phyloP scores from a whole-genome alignment of 768 basidiomycete genomes.

The Suillus variegatus region DNA sequence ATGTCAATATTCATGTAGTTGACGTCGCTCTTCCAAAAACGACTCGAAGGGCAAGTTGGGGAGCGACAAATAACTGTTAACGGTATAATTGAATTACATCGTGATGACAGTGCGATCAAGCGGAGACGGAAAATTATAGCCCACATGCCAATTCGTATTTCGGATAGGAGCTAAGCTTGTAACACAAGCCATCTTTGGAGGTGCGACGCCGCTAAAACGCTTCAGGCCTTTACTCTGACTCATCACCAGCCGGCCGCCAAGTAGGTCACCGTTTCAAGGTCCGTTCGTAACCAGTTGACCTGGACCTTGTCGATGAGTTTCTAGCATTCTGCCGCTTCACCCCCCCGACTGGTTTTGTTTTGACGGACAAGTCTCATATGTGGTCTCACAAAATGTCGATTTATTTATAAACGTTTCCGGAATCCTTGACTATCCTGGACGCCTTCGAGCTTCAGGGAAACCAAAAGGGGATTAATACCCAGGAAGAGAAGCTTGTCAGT shows the following conservation, averaged over 20 bases:
- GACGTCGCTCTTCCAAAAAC: neutral
- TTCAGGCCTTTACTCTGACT: neutral
- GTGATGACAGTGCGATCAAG: neutral
- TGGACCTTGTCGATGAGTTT: neutral
- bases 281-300: neutral
- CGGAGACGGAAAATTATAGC: neutral
- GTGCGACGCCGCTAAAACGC: neutral
- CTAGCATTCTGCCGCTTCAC: neutral
- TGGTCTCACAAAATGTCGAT: constrained; percentile 5
- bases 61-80: neutral
- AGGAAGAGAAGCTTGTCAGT: constrained; percentile 5
- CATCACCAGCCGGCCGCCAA: neutral
- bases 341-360: neutral
- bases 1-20: neutral
- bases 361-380: neutral
- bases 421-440: neutral
- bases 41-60: neutral
- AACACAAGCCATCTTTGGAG: neutral
- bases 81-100: too few relatives aligned
- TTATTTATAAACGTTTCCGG: neutral
- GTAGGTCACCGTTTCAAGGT: neutral
- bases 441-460: neutral
- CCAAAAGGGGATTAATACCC: neutral
- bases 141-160: neutral
- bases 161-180: neutral